These are phyloP conservation scores for Serpula lacrymans DNA, from an alignment of 768 basidiomycete genomes.

Conservation along the genomic window DNA sequence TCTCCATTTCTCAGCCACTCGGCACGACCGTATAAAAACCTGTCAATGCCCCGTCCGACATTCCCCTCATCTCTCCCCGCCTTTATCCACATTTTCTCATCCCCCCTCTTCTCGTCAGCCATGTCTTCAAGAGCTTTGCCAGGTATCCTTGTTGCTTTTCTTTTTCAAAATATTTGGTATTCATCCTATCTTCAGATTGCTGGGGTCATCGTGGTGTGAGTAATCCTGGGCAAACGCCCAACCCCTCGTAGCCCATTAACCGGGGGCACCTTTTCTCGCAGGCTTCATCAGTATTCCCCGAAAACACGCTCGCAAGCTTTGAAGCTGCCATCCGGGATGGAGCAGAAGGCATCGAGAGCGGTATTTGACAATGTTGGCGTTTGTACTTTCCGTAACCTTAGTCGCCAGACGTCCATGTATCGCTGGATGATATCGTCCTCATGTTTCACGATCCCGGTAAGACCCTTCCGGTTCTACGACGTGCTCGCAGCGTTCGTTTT, in stretches of 20 bases:
- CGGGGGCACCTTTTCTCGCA: constrained; percentile 25
- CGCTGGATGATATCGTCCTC: constrained; percentile 79
- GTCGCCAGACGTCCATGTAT: constrained; percentile 90
- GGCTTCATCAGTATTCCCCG: constrained; percentile 85
- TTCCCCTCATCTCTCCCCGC: constrained; percentile 1
- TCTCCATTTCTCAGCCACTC: constrained; percentile 19
- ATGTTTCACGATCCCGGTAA: constrained; percentile 95
- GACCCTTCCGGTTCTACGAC: constrained; percentile 18
- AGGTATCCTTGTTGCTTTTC: constrained; percentile 14
- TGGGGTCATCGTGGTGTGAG: constrained; percentile 73
- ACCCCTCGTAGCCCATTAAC: constrained; percentile 2
- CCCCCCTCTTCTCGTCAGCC: constrained; percentile 4
- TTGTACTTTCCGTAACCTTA: constrained; percentile 47
- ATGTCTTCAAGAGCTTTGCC: constrained; percentile 26
- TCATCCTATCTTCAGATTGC: constrained; percentile 50
- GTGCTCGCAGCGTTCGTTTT: constrained; percentile 16
- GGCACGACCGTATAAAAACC: background rate
- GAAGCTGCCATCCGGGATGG: constrained; percentile 94
- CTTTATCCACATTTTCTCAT: background rate
- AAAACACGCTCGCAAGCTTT: constrained; percentile 95
- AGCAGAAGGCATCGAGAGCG: constrained; percentile 95
- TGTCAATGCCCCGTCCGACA: background rate
- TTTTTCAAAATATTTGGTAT: background rate
- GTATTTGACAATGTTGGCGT: constrained; percentile 54
- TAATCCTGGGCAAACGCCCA: constrained; percentile 41